Evolutionary conservation across 306 rosid species (phyloP).

Genomic region (Corylus heterophylla): DNA sequence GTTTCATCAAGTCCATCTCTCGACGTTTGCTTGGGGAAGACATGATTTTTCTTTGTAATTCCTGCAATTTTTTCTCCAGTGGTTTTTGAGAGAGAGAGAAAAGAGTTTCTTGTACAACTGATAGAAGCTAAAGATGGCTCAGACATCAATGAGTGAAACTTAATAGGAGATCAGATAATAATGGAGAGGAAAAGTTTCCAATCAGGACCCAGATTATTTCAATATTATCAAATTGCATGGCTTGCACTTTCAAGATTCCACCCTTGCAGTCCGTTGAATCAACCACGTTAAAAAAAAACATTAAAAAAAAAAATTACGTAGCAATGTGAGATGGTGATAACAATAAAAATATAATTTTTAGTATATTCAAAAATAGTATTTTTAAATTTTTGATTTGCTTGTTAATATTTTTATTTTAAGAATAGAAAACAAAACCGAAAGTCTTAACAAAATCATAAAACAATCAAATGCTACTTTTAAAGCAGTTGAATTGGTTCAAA

Average conservation of each 20-base stretch:
- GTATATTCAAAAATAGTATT: too few species aligned
- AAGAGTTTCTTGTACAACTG: conserved; percentile 25
- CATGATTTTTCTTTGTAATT: conserved; percentile 25
- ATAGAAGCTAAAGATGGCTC: conserved; percentile 33
- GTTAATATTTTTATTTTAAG: neutral
- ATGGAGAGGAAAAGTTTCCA: conserved; percentile 19
- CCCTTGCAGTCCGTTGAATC: neutral
- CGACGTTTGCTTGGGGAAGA: conserved; percentile 69
- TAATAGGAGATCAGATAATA: conserved; percentile 20
- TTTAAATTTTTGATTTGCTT: too few species aligned
- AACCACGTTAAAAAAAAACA: too few species aligned
- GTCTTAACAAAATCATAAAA: too few species aligned
- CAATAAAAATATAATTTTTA: too few species aligned
- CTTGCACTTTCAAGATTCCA: conserved; percentile 40
- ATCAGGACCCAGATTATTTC: conserved; percentile 29
- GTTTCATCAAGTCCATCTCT: conserved; percentile 69
- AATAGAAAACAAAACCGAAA: too few species aligned
- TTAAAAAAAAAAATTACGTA: too few species aligned
- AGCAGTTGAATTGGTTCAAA: neutral
- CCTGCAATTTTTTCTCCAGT: neutral
- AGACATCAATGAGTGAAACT: conserved; percentile 37
- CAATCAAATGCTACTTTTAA: neutral
- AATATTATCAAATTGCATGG: conserved; percentile 11
- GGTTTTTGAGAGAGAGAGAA: conserved; percentile 16
- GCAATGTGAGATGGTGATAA: too few species aligned